Percentiles rank a stretch among this genome's conserved stretches.
phyloP scores from a whole-genome alignment of 2,329 filamentous ascomycete species.

The Penicillium griseofulvum region DNA sequence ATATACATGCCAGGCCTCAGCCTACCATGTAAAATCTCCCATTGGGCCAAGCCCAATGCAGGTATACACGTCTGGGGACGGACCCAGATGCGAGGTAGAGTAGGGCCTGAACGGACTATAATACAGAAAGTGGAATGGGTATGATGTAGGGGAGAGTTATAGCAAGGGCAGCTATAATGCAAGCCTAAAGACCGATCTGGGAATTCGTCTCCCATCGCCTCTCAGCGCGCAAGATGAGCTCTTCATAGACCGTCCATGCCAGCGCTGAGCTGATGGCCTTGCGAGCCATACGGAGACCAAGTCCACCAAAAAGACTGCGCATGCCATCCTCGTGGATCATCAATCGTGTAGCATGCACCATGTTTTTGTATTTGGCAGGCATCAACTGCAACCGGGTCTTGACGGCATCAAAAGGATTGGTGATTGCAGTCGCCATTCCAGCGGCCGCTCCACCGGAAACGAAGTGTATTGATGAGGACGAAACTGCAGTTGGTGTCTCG shows the following conservation, averaged over 20 bases:
- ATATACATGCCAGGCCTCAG: background rate
- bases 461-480: slow-evolving; percentile 70
- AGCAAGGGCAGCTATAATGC: background rate
- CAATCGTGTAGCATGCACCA: slow-evolving; percentile 69
- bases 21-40: background rate
- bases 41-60: slow-evolving; percentile 11
- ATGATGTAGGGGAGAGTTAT: background rate
- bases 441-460: slow-evolving; percentile 77
- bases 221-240: slow-evolving; percentile 74
- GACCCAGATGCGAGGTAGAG: slow-evolving; percentile 1
- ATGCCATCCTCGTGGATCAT: slow-evolving; percentile 83
- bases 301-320: slow-evolving; percentile 77
- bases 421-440: slow-evolving; percentile 77
- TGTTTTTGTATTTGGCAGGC: slow-evolving; percentile 77
- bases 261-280: slow-evolving; percentile 93
- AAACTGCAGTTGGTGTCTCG: slow-evolving; percentile 22
- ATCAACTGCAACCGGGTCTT: slow-evolving; percentile 94
- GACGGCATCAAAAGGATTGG: slow-evolving; percentile 94
- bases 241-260: slow-evolving; percentile 96
- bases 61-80: slow-evolving; percentile 2
- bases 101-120: slow-evolving; percentile 7
- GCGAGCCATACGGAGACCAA: slow-evolving; percentile 80
- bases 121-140: slow-evolving; percentile 15
- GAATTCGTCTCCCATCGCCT: slow-evolving; percentile 36
- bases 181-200: slow-evolving; percentile 20